phyloP scores from a whole-genome alignment of 805 yeast genomes.

The Wickerhamiella azyma region DNA sequence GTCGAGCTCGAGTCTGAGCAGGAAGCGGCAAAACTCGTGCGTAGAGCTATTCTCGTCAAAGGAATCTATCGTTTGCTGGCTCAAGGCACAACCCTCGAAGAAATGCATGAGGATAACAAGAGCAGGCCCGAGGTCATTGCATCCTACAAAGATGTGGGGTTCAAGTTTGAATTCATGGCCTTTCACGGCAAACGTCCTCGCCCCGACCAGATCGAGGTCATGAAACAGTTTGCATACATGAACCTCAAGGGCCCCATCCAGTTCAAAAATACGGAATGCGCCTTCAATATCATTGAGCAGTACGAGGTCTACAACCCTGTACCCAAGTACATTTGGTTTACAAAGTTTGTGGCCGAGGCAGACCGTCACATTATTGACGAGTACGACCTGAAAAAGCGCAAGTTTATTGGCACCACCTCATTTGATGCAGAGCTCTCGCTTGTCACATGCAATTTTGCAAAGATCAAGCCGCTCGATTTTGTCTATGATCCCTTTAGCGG shows the following conservation, averaged over 20 bases:
- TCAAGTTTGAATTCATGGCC: slow-evolving; percentile 72
- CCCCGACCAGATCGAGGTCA: slow-evolving; percentile 40
- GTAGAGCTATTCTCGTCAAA: slow-evolving; percentile 54
- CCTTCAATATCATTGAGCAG: slow-evolving; percentile 62
- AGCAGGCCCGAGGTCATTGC: slow-evolving; percentile 24
- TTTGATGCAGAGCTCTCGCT: slow-evolving; percentile 89
- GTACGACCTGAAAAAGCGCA: slow-evolving; percentile 69
- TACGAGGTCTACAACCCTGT: slow-evolving; percentile 27
- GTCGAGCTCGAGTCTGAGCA: slow-evolving; percentile 54
- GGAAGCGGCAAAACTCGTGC: slow-evolving; percentile 49
- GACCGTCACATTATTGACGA: slow-evolving; percentile 52
- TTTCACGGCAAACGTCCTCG: slow-evolving; percentile 54
- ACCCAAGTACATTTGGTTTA: slow-evolving; percentile 46
- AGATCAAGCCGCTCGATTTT: slow-evolving; percentile 47
- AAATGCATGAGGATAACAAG: slow-evolving; percentile 42
- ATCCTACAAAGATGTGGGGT: slow-evolving; percentile 35
- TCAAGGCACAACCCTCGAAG: slow-evolving; percentile 39
- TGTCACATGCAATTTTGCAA: slow-evolving; percentile 77
- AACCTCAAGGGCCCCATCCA: slow-evolving; percentile 63
- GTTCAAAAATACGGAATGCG: slow-evolving; percentile 62
- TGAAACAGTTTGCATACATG: slow-evolving; percentile 59
- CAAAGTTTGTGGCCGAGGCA: slow-evolving; percentile 61
- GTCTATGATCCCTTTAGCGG: slow-evolving; percentile 95
- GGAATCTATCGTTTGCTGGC: slow-evolving; percentile 85
- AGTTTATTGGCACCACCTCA: slow-evolving; percentile 89